phyloP scores from a whole-genome alignment of 2,329 filamentous ascomycete genomes.

The Ophioceras dolichostomum region DNA sequence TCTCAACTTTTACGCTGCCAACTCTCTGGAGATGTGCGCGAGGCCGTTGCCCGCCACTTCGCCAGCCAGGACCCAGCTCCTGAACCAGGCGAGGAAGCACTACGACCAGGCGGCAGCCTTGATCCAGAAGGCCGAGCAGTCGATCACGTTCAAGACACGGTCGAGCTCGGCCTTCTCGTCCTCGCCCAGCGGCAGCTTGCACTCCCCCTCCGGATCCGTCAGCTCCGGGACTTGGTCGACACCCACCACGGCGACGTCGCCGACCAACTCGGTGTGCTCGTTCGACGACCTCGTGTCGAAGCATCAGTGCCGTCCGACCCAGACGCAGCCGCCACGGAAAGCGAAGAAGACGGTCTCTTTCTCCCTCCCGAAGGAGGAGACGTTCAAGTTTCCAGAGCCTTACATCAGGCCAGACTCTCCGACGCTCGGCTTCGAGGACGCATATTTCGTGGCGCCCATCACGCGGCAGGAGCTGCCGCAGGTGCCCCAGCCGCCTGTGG shows the following conservation, averaged over 20 bases:
- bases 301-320: too few species aligned
- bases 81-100: constrained; percentile 38
- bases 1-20: constrained; percentile 49
- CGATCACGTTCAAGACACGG: constrained; percentile 19
- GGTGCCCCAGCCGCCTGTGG: constrained; percentile 8
- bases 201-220: constrained; percentile 34
- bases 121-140: constrained; percentile 33
- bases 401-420: constrained; percentile 46
- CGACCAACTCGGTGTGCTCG: constrained; percentile 29
- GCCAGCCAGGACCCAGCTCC: constrained; percentile 30
- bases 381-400: constrained; percentile 25
- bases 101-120: constrained; percentile 36
- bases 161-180: constrained; percentile 18
- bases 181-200: constrained; percentile 23
- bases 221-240: constrained; percentile 28
- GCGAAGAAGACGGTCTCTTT: constrained; percentile 31
- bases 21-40: constrained; percentile 44
- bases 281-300: constrained; percentile 17
- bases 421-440: constrained; percentile 42
- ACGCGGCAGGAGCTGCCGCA: constrained; percentile 14
- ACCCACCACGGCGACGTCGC: constrained; percentile 32
- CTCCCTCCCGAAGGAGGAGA: constrained; percentile 21
- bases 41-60: constrained; percentile 32
- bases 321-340: constrained; percentile 8
- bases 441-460: constrained; percentile 16